Conservation (phyloP, 768 basidiomycete species). For the Pisolithus tinctorius region DNA sequence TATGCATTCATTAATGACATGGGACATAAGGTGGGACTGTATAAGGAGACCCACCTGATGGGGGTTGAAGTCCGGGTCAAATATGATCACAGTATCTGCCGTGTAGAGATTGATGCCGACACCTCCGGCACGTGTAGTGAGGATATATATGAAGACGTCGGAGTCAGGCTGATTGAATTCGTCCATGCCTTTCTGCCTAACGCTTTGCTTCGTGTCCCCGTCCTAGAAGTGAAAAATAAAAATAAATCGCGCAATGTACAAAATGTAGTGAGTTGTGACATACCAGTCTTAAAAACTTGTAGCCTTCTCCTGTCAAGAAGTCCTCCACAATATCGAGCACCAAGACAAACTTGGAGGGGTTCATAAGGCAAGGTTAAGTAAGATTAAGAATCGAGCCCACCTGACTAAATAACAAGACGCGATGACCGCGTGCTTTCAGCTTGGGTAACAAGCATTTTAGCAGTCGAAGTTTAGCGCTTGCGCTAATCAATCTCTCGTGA, state of each 20-base stretch:
- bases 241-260: slow-evolving; percentile 1
- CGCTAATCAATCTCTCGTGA: slow-evolving; percentile 76
- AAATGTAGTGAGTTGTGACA: slow-evolving; percentile 11
- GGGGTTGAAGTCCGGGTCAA: slow-evolving; percentile 98
- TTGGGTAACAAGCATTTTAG: slow-evolving; percentile 75
- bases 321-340: slow-evolving; percentile 86
- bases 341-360: slow-evolving; percentile 66
- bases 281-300: slow-evolving; percentile 75
- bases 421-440: slow-evolving; percentile 78
- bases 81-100: slow-evolving; percentile 90
- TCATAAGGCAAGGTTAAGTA: background rate
- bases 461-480: slow-evolving; percentile 79
- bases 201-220: slow-evolving; percentile 76
- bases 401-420: slow-evolving; percentile 89
- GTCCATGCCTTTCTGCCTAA: slow-evolving; percentile 94
- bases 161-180: slow-evolving; percentile 86
- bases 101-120: slow-evolving; percentile 89
- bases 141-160: slow-evolving; percentile 83
- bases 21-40: background rate
- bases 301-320: slow-evolving; percentile 74
- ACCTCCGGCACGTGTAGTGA: slow-evolving; percentile 91
- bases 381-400: slow-evolving; percentile 33
- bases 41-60: slow-evolving; percentile 55
- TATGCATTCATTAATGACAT: slow-evolving; percentile 3
- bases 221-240: slow-evolving; percentile 45